A percentile compares a stretch with the other conserved stretches of the same genome.
These are phyloP conservation scores for Candida sp. DNA, from an alignment of 1,139 yeast genomes.

Conservation along the genomic window DNA sequence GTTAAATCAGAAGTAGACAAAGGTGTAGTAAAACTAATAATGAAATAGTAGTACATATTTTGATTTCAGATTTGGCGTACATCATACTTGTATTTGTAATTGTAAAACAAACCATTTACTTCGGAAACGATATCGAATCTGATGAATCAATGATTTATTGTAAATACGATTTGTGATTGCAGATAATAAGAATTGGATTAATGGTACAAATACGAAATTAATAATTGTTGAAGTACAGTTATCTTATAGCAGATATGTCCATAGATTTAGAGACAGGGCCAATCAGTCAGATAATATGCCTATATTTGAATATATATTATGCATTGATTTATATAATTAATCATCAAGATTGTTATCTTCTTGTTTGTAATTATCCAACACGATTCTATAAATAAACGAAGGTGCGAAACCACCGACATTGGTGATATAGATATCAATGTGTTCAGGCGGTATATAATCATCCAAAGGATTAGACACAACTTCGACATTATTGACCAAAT, in stretches of 20 bases:
- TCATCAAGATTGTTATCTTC: slow-evolving; percentile 67
- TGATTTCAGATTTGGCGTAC: neutral
- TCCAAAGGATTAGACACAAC: slow-evolving; percentile 84
- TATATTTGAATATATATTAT: neutral
- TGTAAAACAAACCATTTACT: neutral
- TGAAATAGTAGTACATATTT: neutral
- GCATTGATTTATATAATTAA: neutral
- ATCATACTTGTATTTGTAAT: neutral
- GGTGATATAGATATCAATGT: slow-evolving; percentile 90
- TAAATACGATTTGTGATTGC: too few relatives aligned
- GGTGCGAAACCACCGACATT: slow-evolving; percentile 97
- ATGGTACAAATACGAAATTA: too few relatives aligned
- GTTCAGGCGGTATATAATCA: slow-evolving; percentile 92
- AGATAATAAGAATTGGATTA: too few relatives aligned
- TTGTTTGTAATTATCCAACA: slow-evolving; percentile 87
- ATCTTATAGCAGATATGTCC: too few relatives aligned
- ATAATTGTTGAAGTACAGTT: too few relatives aligned
- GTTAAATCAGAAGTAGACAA: too few relatives aligned
- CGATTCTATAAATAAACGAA: slow-evolving; percentile 91
- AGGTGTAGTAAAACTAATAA: too few relatives aligned
- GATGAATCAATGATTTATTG: neutral
- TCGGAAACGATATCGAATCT: neutral
- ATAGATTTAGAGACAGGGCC: too few relatives aligned
- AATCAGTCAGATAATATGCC: too few relatives aligned
- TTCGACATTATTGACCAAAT: slow-evolving; percentile 67